These are phyloP conservation scores for Corymbia maculata DNA, from an alignment of 345 rosid genomes.

Conservation along the genomic window DNA sequence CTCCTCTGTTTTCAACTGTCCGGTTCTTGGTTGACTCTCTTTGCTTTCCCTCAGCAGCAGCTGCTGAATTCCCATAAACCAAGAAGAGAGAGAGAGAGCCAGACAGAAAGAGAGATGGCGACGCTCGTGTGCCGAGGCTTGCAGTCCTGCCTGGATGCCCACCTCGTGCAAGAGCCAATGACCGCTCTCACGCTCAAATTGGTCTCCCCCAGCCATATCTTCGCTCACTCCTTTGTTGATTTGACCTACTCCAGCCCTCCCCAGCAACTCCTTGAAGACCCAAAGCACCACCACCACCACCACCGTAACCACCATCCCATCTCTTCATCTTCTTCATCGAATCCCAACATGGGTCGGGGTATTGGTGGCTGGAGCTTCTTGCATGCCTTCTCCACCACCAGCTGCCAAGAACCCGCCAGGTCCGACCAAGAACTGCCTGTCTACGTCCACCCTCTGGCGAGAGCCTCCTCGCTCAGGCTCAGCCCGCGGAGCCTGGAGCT, in stretches of 20 bases:
- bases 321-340: not conserved
- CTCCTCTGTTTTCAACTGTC: constrained; percentile 10
- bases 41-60: not conserved
- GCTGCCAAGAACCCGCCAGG: constrained; percentile 5
- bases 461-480: constrained; percentile 37
- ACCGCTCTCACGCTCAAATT: constrained; percentile 45
- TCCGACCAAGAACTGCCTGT: not conserved
- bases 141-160: constrained; percentile 45
- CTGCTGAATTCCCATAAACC: not conserved
- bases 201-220: constrained; percentile 21
- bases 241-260: not conserved
- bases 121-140: constrained; percentile 58
- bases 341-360: not conserved
- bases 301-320: not conserved
- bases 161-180: constrained; percentile 8
- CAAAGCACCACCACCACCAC: not conserved
- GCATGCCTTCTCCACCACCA: constrained; percentile 15
- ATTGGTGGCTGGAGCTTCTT: constrained; percentile 45
- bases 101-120: constrained; percentile 29
- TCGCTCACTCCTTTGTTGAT: not conserved
- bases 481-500: constrained; percentile 70
- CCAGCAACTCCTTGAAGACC: not conserved
- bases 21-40: constrained; percentile 1
- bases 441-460: constrained; percentile 39
- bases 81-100: not conserved